Evolutionary conservation across 78 protist species (phyloP), one percentile per base, ranked within the genome.

Genomic region (Dictyostelium firmibasis): DNA sequence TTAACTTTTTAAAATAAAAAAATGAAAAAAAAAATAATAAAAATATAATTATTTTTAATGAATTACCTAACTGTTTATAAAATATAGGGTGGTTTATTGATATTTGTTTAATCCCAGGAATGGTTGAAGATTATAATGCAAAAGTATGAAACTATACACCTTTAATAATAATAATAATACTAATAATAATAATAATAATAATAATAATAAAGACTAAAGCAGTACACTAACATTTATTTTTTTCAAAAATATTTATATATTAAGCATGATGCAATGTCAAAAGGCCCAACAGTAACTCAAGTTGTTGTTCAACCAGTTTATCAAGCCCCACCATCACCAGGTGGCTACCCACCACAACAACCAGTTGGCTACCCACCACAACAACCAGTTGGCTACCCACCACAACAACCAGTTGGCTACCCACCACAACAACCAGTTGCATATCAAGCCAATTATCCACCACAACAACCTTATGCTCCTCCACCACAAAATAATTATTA

Each of bases 61-160:
- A n/a, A n/a, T n/a, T n/a, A n/a, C n/a, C n/a, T 20, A 70, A 9
- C 4, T 38, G 4, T 4, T 69, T 69, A 2, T 27, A 27, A 23
- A 5, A 25, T 75, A 13, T 1, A 16, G 43, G 27, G 20, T 76
- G 27, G 44, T 76, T 41, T 9, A 47, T 70, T 31, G 91, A 85
- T 50, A 72, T 85, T 31, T 69, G 81, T 31, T 38, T 85, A n/a
- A 85, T 74, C n/a, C 83, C 81, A 3, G 69, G 62, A 36, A 84
- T 84, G 91, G 91, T 84, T 23, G 77, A 83, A 36, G 67, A 83
- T 23, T 18, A 62, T 6, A 83, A 83, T 36, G 43, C 79, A 33
- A 33, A 27, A 33, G 50, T 33, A 33, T 4, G 36, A 10, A 16
- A 16, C n/a, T n/a, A n/a, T n/a, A n/a, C n/a, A 16, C 10, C 0